phyloP scores from a whole-genome alignment of 306 rosid species.

The Begonia masoniana region DNA sequence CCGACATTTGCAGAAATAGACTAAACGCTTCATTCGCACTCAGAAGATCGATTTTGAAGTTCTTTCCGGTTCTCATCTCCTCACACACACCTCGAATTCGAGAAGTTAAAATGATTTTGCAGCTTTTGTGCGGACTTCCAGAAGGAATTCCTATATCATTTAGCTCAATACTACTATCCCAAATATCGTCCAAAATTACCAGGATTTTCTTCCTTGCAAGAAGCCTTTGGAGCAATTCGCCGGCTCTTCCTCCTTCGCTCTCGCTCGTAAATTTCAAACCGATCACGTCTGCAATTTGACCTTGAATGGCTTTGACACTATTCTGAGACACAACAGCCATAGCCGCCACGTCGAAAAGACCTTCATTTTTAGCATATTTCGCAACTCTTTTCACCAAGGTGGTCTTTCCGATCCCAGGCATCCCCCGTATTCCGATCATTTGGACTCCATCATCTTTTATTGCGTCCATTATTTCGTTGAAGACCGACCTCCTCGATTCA shows the following conservation, averaged over 20 bases:
- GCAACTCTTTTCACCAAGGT: no score
- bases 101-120: slow-evolving; percentile 6
- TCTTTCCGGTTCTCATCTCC: neutral
- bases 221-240: neutral
- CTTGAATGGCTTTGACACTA: no score
- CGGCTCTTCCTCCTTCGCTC: slow-evolving; percentile 2
- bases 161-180: neutral
- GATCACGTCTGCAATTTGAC: no score
- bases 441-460: no score
- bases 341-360: no score
- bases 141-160: slow-evolving; percentile 2
- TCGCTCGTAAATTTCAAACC: no score
- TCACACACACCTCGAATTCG: neutral
- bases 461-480: no score
- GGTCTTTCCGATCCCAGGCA: no score
- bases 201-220: neutral
- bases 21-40: neutral
- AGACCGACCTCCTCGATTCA: no score
- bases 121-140: neutral
- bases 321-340: no score
- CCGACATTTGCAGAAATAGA: neutral
- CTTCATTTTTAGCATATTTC: no score
- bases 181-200: slow-evolving; percentile 3
- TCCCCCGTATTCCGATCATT: no score
- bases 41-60: neutral